These are phyloP conservation scores for Picea glauca DNA, from an alignment of 75 land plant genomes.

Conservation along the genomic window DNA sequence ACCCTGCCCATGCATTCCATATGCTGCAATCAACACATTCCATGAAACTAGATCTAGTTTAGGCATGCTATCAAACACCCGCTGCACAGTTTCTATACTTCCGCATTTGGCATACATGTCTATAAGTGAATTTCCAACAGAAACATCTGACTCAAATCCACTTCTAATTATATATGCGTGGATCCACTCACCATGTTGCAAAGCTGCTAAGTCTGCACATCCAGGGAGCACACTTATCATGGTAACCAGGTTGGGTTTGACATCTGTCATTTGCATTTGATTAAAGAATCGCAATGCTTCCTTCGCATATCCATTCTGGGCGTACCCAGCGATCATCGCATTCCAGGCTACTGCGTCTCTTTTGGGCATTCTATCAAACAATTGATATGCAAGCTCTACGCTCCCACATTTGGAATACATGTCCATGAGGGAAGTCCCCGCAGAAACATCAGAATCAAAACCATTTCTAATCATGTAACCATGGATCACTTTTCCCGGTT, in stretches of 20 bases:
- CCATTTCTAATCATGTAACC: slow-evolving; percentile 35
- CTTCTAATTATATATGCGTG: slow-evolving; percentile 24
- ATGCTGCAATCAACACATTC: slow-evolving; percentile 44
- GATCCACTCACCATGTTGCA: slow-evolving; percentile 38
- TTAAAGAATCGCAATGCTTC: slow-evolving; percentile 37
- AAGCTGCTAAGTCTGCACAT: slow-evolving; percentile 24
- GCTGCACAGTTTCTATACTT: slow-evolving; percentile 24
- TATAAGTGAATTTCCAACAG: slow-evolving; percentile 47
- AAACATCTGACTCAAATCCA: slow-evolving; percentile 28
- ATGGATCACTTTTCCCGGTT: slow-evolving; percentile 49
- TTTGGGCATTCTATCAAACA: slow-evolving; percentile 37
- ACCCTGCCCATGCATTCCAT: slow-evolving; percentile 47
- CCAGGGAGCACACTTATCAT: slow-evolving; percentile 42
- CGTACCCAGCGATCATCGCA: slow-evolving; percentile 61
- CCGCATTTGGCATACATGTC: slow-evolving; percentile 65
- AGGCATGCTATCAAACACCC: slow-evolving; percentile 31
- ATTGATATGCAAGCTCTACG: slow-evolving; percentile 31
- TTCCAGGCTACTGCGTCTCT: slow-evolving; percentile 58
- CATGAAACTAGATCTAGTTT: slow-evolving; percentile 44
- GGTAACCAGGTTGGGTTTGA: slow-evolving; percentile 43
- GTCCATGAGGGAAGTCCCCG: slow-evolving; percentile 66
- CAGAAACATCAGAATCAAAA: slow-evolving; percentile 26
- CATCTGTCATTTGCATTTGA: slow-evolving; percentile 7
- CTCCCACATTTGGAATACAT: slow-evolving; percentile 73
- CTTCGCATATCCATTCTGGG: slow-evolving; percentile 40